Base-by-base conservation (phyloP, 257 asterid genomes). In the Orobanche coerulescens region DNA sequence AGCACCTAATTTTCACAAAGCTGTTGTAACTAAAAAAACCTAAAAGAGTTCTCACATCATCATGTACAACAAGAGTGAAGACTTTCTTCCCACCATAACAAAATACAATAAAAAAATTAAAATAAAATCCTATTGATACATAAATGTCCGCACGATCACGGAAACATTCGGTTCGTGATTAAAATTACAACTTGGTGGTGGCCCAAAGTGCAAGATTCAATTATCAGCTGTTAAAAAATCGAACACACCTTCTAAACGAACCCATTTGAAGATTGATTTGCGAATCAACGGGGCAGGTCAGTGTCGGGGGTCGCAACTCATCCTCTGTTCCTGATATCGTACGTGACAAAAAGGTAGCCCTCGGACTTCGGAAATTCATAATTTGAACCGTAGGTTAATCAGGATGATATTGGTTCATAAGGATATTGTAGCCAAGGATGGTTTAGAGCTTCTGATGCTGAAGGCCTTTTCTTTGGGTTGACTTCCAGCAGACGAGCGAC, bases 341-440 rank as follows among this genome's bases (percentile, higher is more conserved):
- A n/a, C 63, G n/a, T 31, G 40, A 50, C 31, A 65, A 44, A 24
- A 4, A 48, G 61, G 47, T 31, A 37, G 51, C 31, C 71, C 64
- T 63, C 65, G 33, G 47, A 58, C 22, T 54, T 30, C 16, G 15
- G 13, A 12, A 52, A 20, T 40, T 23, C 18, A 42, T 64, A 12
- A 34, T 16, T 25, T 11, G 46, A 52, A 42, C 42, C 13, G 62
- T 34, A 42, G 2, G 13, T 52, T 28, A 33, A 24, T 91, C 79
- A 93, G 20, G 97, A 84, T 9, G 99, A 93, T 73, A 93, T 86
- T 52, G 99, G 97, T 51, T 89, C 99, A 2, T 93, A 93, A 49
- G 97, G 97, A 64, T 93, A 93, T 64, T 94, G 88, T 49, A 93
- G 75, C 99, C 99, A 89, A 14, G 99, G 95, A 60, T 91, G 96